A percentile compares a stretch with the other conserved stretches of the same genome.
Evolutionary conservation across 2,329 filamentous ascomycete genomes (phyloP).

Genomic region (Pseudonectria foliicola): DNA sequence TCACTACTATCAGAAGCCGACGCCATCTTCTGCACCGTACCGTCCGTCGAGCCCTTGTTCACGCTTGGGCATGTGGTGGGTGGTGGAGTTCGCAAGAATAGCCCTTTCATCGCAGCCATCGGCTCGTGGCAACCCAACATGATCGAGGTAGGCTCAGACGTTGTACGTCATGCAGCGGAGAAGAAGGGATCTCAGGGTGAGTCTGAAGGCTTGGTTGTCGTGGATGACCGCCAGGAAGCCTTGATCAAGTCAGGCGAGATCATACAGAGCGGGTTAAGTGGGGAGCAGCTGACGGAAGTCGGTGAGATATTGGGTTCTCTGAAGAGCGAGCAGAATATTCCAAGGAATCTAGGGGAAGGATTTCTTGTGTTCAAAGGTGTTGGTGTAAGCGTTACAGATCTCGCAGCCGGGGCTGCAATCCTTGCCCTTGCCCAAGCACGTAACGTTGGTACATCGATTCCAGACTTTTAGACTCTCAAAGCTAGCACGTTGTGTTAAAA

Average conservation of each 20-base stretch:
- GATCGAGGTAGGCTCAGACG: slow-evolving; percentile 58
- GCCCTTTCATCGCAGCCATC: slow-evolving; percentile 39
- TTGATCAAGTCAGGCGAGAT: slow-evolving; percentile 61
- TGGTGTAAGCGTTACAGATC: slow-evolving; percentile 26
- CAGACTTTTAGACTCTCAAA: slow-evolving; percentile 3
- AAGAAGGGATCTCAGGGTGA: slow-evolving; percentile 1
- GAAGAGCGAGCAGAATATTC: not conserved
- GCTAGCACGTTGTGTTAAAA: no score
- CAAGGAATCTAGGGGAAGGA: slow-evolving; percentile 14
- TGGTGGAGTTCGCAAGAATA: not conserved
- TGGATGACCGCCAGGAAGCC: slow-evolving; percentile 52
- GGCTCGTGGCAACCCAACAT: slow-evolving; percentile 54
- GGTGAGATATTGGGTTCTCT: slow-evolving; percentile 31
- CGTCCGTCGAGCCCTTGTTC: slow-evolving; percentile 12
- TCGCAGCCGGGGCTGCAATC: slow-evolving; percentile 23
- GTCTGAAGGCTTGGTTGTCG: slow-evolving; percentile 27
- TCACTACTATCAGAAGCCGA: slow-evolving; percentile 4
- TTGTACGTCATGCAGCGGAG: slow-evolving; percentile 32
- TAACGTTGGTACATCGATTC: slow-evolving; percentile 5
- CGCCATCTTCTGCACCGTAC: slow-evolving; percentile 14
- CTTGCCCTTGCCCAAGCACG: slow-evolving; percentile 18
- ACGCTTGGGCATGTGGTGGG: slow-evolving; percentile 3
- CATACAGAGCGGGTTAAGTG: slow-evolving; percentile 51
- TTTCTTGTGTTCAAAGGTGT: slow-evolving; percentile 22
- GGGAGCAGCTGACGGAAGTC: slow-evolving; percentile 55